Evolutionary conservation across 2,329 filamentous ascomycete species (phyloP).

Genomic region (Diplodia mutila): DNA sequence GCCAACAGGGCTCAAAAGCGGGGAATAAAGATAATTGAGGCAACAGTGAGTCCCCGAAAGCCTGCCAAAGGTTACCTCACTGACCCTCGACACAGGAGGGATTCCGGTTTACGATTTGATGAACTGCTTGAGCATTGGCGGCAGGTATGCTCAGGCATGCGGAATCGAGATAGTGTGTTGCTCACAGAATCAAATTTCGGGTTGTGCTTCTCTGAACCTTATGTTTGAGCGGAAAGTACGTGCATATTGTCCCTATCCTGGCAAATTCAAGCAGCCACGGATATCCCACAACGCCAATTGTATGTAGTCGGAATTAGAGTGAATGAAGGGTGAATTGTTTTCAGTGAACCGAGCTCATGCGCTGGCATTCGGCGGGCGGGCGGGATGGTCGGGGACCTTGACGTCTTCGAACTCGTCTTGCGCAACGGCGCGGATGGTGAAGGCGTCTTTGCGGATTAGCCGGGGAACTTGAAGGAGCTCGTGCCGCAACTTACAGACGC

Average conservation of each 20-base stretch:
- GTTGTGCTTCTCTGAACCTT: neutral
- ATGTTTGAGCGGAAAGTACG: neutral
- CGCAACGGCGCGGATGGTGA: constrained; percentile 80
- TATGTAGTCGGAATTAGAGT: neutral
- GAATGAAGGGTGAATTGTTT: neutral
- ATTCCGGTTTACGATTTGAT: constrained; percentile 51
- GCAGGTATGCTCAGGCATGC: neutral
- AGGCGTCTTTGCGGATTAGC: constrained; percentile 58
- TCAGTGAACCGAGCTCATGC: neutral
- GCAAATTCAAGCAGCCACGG: neutral
- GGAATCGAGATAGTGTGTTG: neutral
- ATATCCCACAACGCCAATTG: constrained; percentile 11
- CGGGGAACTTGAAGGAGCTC: neutral
- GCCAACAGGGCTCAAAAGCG: constrained; percentile 55
- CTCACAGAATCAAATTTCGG: neutral
- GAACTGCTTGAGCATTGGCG: neutral
- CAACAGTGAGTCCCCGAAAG: constrained; percentile 34
- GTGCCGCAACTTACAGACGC: constrained; percentile 71
- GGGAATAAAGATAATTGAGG: constrained; percentile 57
- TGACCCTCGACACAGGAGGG: constrained; percentile 39
- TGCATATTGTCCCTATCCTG: neutral
- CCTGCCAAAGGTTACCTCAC: neutral
- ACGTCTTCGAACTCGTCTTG: constrained; percentile 98
- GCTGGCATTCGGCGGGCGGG: constrained; percentile 46
- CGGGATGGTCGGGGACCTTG: constrained; percentile 77